These are phyloP conservation scores for Evernia prunastri DNA, from an alignment of 495 filamentous ascomycete genomes.

Conservation along the genomic window DNA sequence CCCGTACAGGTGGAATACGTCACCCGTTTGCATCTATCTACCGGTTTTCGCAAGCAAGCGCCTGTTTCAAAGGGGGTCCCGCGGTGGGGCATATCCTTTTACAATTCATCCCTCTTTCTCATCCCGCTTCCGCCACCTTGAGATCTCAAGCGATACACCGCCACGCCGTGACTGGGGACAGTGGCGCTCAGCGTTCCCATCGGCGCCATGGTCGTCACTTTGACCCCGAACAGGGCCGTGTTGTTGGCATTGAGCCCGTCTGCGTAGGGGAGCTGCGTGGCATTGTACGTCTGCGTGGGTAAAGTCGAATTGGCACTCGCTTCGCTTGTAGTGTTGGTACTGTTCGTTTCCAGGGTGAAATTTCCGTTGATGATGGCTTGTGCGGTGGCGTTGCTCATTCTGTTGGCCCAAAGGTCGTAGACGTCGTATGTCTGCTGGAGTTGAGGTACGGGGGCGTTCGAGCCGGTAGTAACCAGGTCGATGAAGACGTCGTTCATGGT, in stretches of 20 bases:
- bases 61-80: not conserved
- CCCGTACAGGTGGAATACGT: too few species aligned
- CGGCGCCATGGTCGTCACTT: constrained; percentile 37
- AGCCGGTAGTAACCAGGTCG: constrained; percentile 38
- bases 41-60: not conserved
- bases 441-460: constrained; percentile 32
- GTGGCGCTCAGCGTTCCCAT: constrained; percentile 36
- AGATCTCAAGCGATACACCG: constrained; percentile 41
- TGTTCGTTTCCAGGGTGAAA: constrained; percentile 26
- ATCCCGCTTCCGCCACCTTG: constrained; percentile 20
- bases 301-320: constrained; percentile 25
- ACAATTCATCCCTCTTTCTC: constrained; percentile 43
- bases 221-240: constrained; percentile 38
- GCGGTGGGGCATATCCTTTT: not conserved
- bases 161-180: constrained; percentile 41
- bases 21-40: too few species aligned
- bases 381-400: constrained; percentile 44
- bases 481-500: constrained; percentile 50
- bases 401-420: constrained; percentile 51
- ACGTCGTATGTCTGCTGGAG: constrained; percentile 42
- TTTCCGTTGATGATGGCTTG: constrained; percentile 37
- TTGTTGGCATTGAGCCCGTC: constrained; percentile 35
- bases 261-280: constrained; percentile 37
- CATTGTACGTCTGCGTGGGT: constrained; percentile 34
- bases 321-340: constrained; percentile 30